A percentile compares a stretch with the other conserved stretches of the same genome.
Evolutionary conservation across 306 rosid genomes (phyloP).

Genomic region (Rubus parviflorus): DNA sequence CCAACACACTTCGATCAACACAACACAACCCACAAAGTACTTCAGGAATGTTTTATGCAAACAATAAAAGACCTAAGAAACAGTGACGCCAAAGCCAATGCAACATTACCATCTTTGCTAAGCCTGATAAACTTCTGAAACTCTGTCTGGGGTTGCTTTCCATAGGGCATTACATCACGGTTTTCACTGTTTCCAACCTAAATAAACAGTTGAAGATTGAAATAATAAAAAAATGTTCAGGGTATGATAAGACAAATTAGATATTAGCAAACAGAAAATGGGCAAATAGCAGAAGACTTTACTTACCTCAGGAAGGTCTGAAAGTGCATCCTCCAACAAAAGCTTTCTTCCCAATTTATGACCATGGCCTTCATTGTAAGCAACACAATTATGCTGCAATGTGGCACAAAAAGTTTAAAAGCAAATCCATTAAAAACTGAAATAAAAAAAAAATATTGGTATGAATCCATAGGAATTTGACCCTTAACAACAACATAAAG

Average conservation of each 20-base stretch:
- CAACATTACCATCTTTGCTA: constrained; percentile 47
- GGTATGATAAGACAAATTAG: not conserved
- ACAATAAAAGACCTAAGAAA: not conserved
- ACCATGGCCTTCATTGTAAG: constrained; percentile 44
- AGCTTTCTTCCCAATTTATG: constrained; percentile 47
- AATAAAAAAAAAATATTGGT: no score
- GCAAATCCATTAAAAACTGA: not conserved
- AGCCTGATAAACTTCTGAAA: constrained; percentile 62
- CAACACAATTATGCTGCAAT: constrained; percentile 58
- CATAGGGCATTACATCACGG: constrained; percentile 51
- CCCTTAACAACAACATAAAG: not conserved
- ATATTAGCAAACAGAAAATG: not conserved
- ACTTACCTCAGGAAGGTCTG: constrained; percentile 72
- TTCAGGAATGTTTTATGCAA: not conserved
- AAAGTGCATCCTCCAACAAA: constrained; percentile 61
- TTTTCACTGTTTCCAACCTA: constrained; percentile 59
- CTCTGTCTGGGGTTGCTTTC: constrained; percentile 41
- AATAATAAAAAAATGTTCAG: not conserved
- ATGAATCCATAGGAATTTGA: not conserved
- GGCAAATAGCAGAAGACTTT: not conserved
- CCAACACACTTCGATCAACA: no score
- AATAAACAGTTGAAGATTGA: not conserved
- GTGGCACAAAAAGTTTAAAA: not conserved
- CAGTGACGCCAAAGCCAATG: not conserved
- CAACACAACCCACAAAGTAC: no score